A percentile compares a stretch with the other conserved stretches of the same genome.
Evolutionary conservation across 768 basidiomycete genomes (phyloP).

Genomic region (Fomitopsis pulvina): DNA sequence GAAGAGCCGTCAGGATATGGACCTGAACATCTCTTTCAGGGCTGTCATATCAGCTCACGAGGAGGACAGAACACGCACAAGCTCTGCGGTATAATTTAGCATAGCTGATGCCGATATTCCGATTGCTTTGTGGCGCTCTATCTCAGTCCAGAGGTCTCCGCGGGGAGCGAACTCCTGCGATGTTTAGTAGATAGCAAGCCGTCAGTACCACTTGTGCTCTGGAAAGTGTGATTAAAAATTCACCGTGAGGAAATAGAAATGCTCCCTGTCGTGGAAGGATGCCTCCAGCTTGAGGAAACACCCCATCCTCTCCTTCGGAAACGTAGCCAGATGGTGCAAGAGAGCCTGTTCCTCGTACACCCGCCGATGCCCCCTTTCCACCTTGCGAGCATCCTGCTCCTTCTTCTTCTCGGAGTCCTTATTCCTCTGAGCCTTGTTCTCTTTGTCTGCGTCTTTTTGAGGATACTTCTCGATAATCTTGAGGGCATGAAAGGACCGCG

Average conservation of each 20-base stretch:
- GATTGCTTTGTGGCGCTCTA: conserved; percentile 6
- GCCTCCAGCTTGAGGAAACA: conserved; percentile 9
- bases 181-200: not conserved
- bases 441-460: conserved; percentile 87
- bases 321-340: not conserved
- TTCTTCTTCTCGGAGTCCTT: conserved; percentile 95
- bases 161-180: conserved; percentile 12
- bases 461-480: conserved; percentile 99
- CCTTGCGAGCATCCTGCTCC: conserved; percentile 93
- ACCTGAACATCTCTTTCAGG: conserved; percentile 20
- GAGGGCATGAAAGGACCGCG: conserved; percentile 56
- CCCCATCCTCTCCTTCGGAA: not conserved
- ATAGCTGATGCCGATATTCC: conserved; percentile 3
- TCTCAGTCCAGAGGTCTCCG: conserved; percentile 9
- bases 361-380: conserved; percentile 82
- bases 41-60: conserved; percentile 95
- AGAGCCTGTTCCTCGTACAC: conserved; percentile 15
- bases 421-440: conserved; percentile 98
- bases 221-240: not conserved
- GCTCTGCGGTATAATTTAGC: conserved; percentile 15
- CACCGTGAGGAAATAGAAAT: conserved; percentile 17
- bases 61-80: conserved; percentile 77
- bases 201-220: not conserved
- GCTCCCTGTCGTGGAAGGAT: conserved; percentile 17
- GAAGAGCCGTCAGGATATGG: conserved; percentile 14